Percentiles rank a stretch among this genome's conserved stretches.
Evolutionary conservation across 192 early-diverging fungal genomes (phyloP).

Genomic region (Linnemannia schmuckeri): DNA sequence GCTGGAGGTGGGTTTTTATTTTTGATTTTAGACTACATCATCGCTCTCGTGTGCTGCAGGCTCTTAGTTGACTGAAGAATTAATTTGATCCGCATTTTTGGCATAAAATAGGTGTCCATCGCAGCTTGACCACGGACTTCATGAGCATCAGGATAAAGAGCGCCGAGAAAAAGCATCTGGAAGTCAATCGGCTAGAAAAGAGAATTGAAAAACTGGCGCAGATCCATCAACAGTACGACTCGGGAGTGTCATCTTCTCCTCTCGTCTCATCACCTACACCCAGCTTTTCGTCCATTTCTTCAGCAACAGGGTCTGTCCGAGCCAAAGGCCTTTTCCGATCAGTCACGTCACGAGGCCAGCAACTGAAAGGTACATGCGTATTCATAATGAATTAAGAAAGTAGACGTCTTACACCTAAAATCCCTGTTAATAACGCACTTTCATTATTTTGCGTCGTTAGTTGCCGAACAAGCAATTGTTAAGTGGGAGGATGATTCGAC

Average conservation of each 20-base stretch:
- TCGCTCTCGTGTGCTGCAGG: neutral
- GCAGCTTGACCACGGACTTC: constrained; percentile 67
- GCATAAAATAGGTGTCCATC: constrained; percentile 53
- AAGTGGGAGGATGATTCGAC: constrained; percentile 65
- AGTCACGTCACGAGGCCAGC: constrained; percentile 47
- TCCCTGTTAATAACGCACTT: neutral
- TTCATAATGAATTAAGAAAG: neutral
- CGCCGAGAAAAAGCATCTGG: constrained; percentile 72
- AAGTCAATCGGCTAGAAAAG: constrained; percentile 80
- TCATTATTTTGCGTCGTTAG: constrained; percentile 29
- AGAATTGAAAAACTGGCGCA: constrained; percentile 76
- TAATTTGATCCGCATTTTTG: neutral
- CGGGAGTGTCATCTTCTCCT: constrained; percentile 11
- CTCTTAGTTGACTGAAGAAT: neutral
- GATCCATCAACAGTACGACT: constrained; percentile 28
- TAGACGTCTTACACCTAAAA: neutral
- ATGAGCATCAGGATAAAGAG: constrained; percentile 62
- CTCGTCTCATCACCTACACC: constrained; percentile 13
- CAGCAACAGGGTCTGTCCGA: constrained; percentile 33
- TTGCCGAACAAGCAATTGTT: constrained; percentile 56
- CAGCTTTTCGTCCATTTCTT: constrained; percentile 34
- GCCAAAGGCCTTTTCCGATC: constrained; percentile 51
- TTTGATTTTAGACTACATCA: neutral
- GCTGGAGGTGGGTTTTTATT: constrained; percentile 48
- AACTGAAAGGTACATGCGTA: constrained; percentile 49